phyloP scores from a whole-genome alignment of 1,139 yeast species.

The Waltiozyma sp. region DNA sequence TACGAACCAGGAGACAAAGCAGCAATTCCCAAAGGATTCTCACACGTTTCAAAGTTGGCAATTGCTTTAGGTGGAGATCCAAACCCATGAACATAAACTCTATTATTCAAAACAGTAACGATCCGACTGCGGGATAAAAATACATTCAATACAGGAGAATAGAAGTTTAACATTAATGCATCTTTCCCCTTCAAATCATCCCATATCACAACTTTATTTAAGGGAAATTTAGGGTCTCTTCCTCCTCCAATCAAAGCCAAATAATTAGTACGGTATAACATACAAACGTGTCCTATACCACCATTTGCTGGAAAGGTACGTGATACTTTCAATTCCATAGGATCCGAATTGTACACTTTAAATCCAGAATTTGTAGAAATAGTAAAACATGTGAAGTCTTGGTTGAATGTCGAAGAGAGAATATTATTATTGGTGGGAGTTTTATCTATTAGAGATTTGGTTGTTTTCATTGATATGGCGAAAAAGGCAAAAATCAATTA shows the following conservation, averaged over 20 bases:
- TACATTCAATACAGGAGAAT: slow-evolving; percentile 63
- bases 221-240: slow-evolving; percentile 60
- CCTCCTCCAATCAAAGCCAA: slow-evolving; percentile 89
- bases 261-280: slow-evolving; percentile 87
- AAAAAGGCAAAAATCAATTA: background rate
- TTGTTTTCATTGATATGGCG: slow-evolving; percentile 12
- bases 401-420: slow-evolving; percentile 64
- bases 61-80: slow-evolving; percentile 66
- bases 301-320: slow-evolving; percentile 35
- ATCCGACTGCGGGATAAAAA: slow-evolving; percentile 66
- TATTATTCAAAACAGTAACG: slow-evolving; percentile 56
- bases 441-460: slow-evolving; percentile 10
- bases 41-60: slow-evolving; percentile 60
- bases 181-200: slow-evolving; percentile 76
- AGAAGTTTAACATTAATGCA: slow-evolving; percentile 66
- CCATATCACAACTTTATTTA: slow-evolving; percentile 76
- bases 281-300: slow-evolving; percentile 67
- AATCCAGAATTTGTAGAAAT: slow-evolving; percentile 76
- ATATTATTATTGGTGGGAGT: slow-evolving; percentile 16
- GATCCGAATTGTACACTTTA: slow-evolving; percentile 79
- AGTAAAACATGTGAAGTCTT: slow-evolving; percentile 85
- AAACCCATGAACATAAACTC: slow-evolving; percentile 68
- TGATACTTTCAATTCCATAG: slow-evolving; percentile 69
- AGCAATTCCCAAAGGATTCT: slow-evolving; percentile 59
- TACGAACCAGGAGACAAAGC: slow-evolving; percentile 36